Conservation (phyloP, 371 early-diverging fungal species). For the Mucor saturninus region DNA sequence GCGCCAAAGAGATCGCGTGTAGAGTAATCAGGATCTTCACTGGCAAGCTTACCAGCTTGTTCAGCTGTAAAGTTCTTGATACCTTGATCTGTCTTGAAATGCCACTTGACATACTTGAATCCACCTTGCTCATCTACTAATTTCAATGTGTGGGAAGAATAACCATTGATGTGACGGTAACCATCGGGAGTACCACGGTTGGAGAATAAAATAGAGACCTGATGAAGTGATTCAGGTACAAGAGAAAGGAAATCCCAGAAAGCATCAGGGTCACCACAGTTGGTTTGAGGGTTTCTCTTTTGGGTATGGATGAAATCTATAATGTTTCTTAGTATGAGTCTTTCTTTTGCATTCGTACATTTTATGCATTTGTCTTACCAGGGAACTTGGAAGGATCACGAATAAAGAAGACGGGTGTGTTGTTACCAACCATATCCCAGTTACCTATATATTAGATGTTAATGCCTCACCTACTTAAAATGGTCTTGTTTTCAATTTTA, state of each 20-base stretch:
- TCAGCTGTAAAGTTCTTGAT: conserved; percentile 71
- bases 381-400: conserved; percentile 84
- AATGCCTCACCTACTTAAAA: not conserved
- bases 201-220: conserved; percentile 79
- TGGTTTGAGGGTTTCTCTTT: conserved; percentile 79
- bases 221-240: conserved; percentile 81
- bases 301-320: conserved; percentile 82
- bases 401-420: conserved; percentile 72
- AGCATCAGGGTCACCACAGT: conserved; percentile 59
- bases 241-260: conserved; percentile 76
- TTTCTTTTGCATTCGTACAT: not conserved
- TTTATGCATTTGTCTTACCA: conserved; percentile 11
- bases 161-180: conserved; percentile 82
- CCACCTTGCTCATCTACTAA: conserved; percentile 74
- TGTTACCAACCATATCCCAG: conserved; percentile 81
- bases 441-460: conserved; percentile 25
- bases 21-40: conserved; percentile 74
- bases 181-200: conserved; percentile 85
- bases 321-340: not conserved
- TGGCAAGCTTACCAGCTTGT: conserved; percentile 68
- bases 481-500: not conserved
- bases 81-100: conserved; percentile 85
- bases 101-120: conserved; percentile 83
- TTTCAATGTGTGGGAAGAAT: conserved; percentile 78
- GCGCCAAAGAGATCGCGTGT: conserved; percentile 77